These are phyloP conservation scores for Yamadazyma membranifaciens DNA, from an alignment of 1,139 yeast genomes.

Conservation along the genomic window DNA sequence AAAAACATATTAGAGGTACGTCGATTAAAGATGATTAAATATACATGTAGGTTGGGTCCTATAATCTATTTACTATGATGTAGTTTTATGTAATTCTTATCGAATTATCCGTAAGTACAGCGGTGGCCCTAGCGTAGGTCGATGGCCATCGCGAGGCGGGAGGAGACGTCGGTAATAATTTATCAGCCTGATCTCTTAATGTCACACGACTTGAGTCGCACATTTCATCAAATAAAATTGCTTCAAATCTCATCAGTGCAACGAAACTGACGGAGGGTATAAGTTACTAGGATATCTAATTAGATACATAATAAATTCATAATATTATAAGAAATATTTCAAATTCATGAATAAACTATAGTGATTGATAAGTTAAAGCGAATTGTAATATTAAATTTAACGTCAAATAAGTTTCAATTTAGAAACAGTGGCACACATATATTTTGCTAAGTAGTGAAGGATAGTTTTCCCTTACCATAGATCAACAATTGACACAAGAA, in stretches of 20 bases:
- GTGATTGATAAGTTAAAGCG: too few relatives aligned
- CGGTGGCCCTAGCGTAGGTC: too few relatives aligned
- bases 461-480: too few relatives aligned
- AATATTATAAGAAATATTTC: not conserved
- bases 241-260: slow-evolving; percentile 9
- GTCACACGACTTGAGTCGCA: slow-evolving; percentile 11
- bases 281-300: not conserved
- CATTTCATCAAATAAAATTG: slow-evolving; percentile 13
- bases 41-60: not conserved
- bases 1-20: slow-evolving; percentile 81
- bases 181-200: slow-evolving; percentile 2
- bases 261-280: slow-evolving; percentile 1
- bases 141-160: too few relatives aligned
- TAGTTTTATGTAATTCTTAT: too few relatives aligned
- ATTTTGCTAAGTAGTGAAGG: too few relatives aligned
- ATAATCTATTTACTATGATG: too few relatives aligned
- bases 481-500: too few relatives aligned
- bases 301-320: not conserved
- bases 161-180: not conserved
- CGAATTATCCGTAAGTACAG: too few relatives aligned
- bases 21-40: slow-evolving; percentile 52
- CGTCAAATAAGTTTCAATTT: too few relatives aligned
- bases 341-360: not conserved
- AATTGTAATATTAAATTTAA: too few relatives aligned
- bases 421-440: too few relatives aligned